Evolutionary conservation across 1,284 basidiomycete species (phyloP).

Genomic region (Pseudomicrostroma phylloplanum): DNA sequence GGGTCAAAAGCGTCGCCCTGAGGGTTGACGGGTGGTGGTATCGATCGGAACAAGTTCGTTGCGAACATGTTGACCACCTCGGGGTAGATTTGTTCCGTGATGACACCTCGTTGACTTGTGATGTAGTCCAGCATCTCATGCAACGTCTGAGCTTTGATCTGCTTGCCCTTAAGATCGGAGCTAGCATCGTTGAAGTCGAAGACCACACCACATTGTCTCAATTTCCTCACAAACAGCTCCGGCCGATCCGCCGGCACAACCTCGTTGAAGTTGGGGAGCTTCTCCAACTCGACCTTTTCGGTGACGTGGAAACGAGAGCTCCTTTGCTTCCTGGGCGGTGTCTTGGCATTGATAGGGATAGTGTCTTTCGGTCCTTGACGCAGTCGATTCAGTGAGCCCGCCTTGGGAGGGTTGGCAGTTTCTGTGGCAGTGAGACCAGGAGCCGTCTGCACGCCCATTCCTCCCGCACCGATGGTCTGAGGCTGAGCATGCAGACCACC

Average conservation of each 20-base stretch:
- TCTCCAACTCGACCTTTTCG: slow-evolving; percentile 91
- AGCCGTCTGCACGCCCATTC: slow-evolving; percentile 9
- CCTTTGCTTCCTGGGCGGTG: slow-evolving; percentile 48
- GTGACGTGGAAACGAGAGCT: slow-evolving; percentile 78
- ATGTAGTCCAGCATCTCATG: slow-evolving; percentile 99
- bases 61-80: slow-evolving; percentile 91
- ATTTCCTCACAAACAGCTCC: slow-evolving; percentile 86
- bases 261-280: slow-evolving; percentile 88
- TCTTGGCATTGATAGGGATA: slow-evolving; percentile 44
- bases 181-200: slow-evolving; percentile 99
- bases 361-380: slow-evolving; percentile 46
- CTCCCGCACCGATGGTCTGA: slow-evolving; percentile 24
- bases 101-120: slow-evolving; percentile 89
- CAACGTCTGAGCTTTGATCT: slow-evolving; percentile 94
- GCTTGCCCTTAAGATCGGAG: slow-evolving; percentile 90
- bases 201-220: slow-evolving; percentile 89
- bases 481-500: slow-evolving; percentile 19
- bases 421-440: slow-evolving; percentile 26
- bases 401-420: slow-evolving; percentile 36
- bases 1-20: slow-evolving; percentile 97
- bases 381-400: slow-evolving; percentile 35
- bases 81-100: slow-evolving; percentile 95
- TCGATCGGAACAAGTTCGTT: slow-evolving; percentile 95
- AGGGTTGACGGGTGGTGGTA: slow-evolving; percentile 97
- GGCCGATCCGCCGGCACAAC: slow-evolving; percentile 80